phyloP scores from a whole-genome alignment of 352 stramenopile species.

The Phytophthora capsici region DNA sequence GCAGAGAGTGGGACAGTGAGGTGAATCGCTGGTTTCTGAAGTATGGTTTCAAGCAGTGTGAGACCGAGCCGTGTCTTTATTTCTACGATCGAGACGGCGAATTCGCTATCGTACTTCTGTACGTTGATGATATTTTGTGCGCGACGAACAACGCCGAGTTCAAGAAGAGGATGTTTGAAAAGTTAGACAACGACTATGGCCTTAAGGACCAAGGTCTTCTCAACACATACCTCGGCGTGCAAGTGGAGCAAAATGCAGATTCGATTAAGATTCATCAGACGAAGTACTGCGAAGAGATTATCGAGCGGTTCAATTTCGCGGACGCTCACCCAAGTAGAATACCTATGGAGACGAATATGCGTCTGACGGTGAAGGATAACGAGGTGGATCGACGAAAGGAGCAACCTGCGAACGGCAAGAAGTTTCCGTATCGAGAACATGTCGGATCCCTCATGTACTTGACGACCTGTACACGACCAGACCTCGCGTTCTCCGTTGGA shows the following conservation, averaged over 20 bases:
- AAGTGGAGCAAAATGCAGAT: no score
- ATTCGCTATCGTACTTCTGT: no score
- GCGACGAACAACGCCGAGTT: no score
- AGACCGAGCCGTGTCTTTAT: no score
- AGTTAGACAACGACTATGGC: no score
- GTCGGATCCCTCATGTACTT: neutral
- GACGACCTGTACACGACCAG: neutral
- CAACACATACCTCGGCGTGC: no score
- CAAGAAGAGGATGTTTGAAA: no score
- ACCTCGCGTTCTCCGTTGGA: neutral
- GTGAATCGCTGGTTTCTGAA: neutral
- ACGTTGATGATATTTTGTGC: no score
- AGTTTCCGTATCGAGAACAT: neutral
- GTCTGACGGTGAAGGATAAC: neutral
- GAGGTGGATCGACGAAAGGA: neutral
- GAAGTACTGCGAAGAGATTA: neutral
- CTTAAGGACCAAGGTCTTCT: no score
- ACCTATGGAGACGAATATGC: neutral
- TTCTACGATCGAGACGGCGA: no score
- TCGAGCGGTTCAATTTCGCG: neutral
- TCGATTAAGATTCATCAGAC: no score
- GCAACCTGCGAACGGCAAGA: neutral
- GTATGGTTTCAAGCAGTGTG: neutral
- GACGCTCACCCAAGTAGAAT: neutral
- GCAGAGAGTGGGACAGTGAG: conserved; percentile 5